Conservation (phyloP, 163 green algal genomes). For the Scenedesmus sp. region DNA sequence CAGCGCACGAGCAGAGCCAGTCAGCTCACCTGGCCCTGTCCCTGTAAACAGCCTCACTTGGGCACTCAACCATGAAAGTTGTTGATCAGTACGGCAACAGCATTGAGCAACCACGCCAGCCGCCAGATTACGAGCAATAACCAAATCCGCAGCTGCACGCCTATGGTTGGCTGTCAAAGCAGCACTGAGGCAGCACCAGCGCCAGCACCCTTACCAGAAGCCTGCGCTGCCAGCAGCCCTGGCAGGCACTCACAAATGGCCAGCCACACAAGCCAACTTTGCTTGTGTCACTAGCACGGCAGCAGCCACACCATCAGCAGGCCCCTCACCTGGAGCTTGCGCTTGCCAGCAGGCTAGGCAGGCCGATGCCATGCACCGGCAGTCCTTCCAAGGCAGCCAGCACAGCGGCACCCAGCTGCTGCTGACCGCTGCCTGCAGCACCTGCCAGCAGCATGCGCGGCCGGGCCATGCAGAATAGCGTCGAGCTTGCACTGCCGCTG, state of each 20-base stretch:
- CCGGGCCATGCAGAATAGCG: constrained; percentile 61
- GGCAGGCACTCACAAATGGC: neutral
- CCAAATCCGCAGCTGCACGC: too few species aligned
- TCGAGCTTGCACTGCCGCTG: constrained; percentile 4
- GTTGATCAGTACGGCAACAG: too few species aligned
- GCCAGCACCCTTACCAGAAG: too few species aligned
- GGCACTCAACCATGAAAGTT: too few species aligned
- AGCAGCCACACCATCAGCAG: too few species aligned
- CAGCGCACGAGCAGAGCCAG: too few species aligned
- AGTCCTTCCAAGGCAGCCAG: constrained; percentile 91
- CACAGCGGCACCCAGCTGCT: constrained; percentile 85
- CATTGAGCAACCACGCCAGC: too few species aligned
- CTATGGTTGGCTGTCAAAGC: too few species aligned
- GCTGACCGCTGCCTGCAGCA: constrained; percentile 77
- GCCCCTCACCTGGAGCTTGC: constrained; percentile 67
- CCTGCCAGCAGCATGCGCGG: constrained; percentile 83
- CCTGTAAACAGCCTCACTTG: too few species aligned
- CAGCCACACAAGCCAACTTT: neutral
- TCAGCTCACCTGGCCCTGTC: too few species aligned
- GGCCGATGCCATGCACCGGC: constrained; percentile 85
- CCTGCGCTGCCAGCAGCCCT: neutral
- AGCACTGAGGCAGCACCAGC: neutral
- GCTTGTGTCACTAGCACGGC: neutral
- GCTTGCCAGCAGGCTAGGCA: constrained; percentile 88
- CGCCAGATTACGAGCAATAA: too few species aligned